phyloP scores from a whole-genome alignment of 2,329 filamentous ascomycete genomes.

The Penicillium sp. region DNA sequence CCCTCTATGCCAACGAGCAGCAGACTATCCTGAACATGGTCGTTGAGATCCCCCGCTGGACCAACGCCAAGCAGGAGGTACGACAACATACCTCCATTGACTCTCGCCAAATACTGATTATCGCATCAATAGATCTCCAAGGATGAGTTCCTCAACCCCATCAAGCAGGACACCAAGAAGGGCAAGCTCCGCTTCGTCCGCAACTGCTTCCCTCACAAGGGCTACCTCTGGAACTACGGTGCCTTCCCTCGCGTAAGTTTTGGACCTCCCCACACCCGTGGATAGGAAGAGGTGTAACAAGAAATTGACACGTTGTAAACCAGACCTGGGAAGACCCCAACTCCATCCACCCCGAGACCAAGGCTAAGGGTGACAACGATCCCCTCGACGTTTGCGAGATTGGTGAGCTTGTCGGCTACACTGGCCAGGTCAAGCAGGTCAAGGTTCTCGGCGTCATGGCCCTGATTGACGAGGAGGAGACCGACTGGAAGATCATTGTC shows the following conservation, averaged over 20 bases:
- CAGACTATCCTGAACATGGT: conserved; percentile 98
- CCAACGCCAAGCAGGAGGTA: conserved; percentile 99
- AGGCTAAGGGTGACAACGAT: conserved; percentile 99
- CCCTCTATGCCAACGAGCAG: conserved; percentile 94
- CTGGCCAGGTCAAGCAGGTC: conserved; percentile 98
- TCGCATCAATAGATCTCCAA: conserved; percentile 76
- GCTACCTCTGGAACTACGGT: conserved; percentile 99
- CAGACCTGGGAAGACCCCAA: conserved; percentile 99
- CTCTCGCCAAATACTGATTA: conserved; percentile 19
- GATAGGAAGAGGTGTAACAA: conserved; percentile 6
- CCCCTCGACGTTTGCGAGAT: conserved; percentile 99
- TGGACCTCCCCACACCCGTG: background rate
- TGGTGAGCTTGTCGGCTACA: conserved; percentile 93
- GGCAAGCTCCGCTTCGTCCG: conserved; percentile 98
- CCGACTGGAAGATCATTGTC: conserved; percentile 99
- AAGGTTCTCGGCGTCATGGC: conserved; percentile 99
- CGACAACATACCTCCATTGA: conserved; percentile 29
- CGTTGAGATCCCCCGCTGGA: conserved; percentile 99
- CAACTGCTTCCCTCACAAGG: conserved; percentile 99
- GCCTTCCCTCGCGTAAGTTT: conserved; percentile 87
- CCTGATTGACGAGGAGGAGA: conserved; percentile 98
- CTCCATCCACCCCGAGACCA: conserved; percentile 93
- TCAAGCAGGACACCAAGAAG: conserved; percentile 99
- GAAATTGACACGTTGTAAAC: background rate
- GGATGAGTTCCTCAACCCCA: conserved; percentile 96